Conservation (phyloP, 2,329 filamentous ascomycete genomes). For the Beauveria scarabaeidicola region DNA sequence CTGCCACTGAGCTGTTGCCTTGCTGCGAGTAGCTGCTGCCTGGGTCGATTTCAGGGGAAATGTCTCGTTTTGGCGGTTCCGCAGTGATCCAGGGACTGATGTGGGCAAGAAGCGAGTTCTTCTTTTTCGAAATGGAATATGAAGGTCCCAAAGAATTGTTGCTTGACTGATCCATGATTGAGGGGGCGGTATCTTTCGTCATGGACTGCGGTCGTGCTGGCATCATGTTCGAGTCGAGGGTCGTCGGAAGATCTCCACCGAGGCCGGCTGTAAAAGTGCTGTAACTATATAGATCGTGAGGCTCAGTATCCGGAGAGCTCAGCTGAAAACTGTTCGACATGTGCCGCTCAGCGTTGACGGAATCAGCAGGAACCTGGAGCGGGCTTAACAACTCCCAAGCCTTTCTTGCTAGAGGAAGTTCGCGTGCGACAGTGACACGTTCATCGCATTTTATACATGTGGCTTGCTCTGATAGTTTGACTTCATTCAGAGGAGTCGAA, state of each 20-base stretch:
- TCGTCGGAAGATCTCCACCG: neutral
- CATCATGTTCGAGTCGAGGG: neutral
- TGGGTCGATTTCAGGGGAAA: neutral
- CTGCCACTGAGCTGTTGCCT: neutral
- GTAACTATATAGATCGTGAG: neutral
- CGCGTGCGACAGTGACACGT: conserved; percentile 26
- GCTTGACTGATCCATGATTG: conserved; percentile 6
- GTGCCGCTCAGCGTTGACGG: conserved; percentile 30
- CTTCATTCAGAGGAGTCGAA: neutral
- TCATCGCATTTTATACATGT: conserved; percentile 27
- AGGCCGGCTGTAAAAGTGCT: conserved; percentile 1
- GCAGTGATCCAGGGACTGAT: conserved; percentile 1
- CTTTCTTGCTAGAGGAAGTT: conserved; percentile 26
- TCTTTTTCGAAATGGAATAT: neutral
- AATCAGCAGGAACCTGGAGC: conserved; percentile 28
- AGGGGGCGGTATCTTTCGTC: neutral
- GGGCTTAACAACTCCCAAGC: conserved; percentile 29
- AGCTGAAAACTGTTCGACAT: conserved; percentile 27
- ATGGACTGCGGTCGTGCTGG: neutral
- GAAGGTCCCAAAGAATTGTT: conserved; percentile 5
- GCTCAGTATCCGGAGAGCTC: conserved; percentile 16
- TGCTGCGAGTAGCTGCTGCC: conserved; percentile 7
- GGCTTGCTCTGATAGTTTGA: neutral
- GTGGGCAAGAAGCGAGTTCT: conserved; percentile 1
- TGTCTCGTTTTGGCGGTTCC: neutral